phyloP scores from a whole-genome alignment of 2,329 filamentous ascomycete genomes.

The Fusarium udum region DNA sequence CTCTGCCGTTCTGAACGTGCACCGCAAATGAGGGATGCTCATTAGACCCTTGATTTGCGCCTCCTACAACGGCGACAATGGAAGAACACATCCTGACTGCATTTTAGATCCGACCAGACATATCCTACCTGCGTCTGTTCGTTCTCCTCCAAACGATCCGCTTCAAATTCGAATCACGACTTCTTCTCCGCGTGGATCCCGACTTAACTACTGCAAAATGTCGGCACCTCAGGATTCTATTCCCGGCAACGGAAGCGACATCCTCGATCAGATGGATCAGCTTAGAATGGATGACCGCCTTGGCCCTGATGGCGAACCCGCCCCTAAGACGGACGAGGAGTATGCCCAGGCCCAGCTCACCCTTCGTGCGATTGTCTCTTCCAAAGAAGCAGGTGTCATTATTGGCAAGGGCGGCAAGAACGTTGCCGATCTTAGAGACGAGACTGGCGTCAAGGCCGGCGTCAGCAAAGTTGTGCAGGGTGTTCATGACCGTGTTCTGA shows the following conservation, averaged over 20 bases:
- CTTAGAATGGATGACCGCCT: conserved; percentile 73
- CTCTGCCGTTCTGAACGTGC: conserved; percentile 11
- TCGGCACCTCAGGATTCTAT: conserved; percentile 68
- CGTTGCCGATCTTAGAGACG: conserved; percentile 94
- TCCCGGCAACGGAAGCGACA: conserved; percentile 67
- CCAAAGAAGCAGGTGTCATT: conserved; percentile 98
- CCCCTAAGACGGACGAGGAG: conserved; percentile 94
- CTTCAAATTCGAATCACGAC: conserved; percentile 21
- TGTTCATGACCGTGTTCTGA: conserved; percentile 95
- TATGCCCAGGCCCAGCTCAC: conserved; percentile 94
- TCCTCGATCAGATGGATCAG: conserved; percentile 70
- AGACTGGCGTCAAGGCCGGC: conserved; percentile 96
- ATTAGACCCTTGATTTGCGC: conserved; percentile 23
- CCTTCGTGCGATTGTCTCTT: conserved; percentile 95
- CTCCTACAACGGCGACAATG: neutral
- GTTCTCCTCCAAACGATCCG: conserved; percentile 6
- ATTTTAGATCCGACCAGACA: conserved; percentile 18
- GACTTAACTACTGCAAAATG: conserved; percentile 57
- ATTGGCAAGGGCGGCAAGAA: conserved; percentile 99
- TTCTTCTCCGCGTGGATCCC: conserved; percentile 23
- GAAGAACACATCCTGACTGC: conserved; percentile 3
- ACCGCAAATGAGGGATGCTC: conserved; percentile 9
- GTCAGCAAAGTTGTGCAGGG: conserved; percentile 99
- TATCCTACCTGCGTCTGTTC: conserved; percentile 5
- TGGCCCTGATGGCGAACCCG: conserved; percentile 78